These are phyloP conservation scores for Gardenia jasminoides DNA, from an alignment of 257 asterid genomes.

Conservation along the genomic window DNA sequence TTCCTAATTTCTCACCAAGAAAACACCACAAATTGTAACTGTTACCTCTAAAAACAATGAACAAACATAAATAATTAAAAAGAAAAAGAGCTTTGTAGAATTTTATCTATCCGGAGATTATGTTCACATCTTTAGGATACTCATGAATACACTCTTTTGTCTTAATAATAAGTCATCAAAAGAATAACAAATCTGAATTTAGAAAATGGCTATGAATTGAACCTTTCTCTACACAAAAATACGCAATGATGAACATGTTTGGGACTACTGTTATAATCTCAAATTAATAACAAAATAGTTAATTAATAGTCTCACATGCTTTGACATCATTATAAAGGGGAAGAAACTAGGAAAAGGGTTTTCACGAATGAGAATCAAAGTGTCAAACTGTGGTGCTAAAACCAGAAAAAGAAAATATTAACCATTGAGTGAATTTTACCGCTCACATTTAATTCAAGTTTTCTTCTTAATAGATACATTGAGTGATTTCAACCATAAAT, in stretches of 20 bases:
- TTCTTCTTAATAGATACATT: background rate
- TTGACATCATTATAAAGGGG: background rate
- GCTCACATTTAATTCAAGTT: background rate
- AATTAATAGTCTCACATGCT: background rate
- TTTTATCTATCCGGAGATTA: background rate
- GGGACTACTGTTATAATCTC: no score
- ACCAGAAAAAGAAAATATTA: background rate
- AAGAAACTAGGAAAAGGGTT: background rate
- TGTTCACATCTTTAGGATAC: no score
- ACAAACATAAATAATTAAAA: background rate
- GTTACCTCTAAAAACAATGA: no score
- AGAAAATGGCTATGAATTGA: no score
- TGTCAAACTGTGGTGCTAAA: background rate
- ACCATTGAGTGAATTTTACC: background rate
- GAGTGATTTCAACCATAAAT: background rate
- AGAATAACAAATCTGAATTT: no score
- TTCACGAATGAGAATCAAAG: background rate
- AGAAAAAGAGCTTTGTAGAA: background rate
- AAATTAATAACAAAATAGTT: no score
- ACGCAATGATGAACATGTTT: no score
- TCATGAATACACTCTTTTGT: background rate
- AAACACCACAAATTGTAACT: no score
- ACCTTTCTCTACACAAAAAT: no score
- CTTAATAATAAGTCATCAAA: no score
- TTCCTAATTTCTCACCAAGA: no score